Evolutionary conservation across 208 protist species (phyloP), one percentile per base, ranked within the genome.

Genomic region (Leishmania gerbilli): DNA sequence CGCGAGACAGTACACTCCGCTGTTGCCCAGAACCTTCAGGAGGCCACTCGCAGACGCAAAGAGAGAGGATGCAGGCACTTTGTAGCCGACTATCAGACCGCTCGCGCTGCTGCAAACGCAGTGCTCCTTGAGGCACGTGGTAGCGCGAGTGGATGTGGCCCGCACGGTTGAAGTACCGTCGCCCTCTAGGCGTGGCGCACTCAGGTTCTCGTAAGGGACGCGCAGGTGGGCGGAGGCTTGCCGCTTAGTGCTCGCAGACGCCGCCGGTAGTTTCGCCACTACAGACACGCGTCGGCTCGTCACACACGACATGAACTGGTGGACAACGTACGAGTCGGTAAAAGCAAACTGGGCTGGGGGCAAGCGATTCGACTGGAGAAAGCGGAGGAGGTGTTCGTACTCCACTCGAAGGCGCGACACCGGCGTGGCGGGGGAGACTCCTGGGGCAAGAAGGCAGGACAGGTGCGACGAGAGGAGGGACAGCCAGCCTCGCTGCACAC

Each of bases 401-500:
- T 85, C 85, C 19, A 27, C 74, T 13, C 75, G 74, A 64, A 82
- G 51, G 27, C 24, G 45, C 37, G 55, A 77, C 37, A 60, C 3
- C 53, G n/a, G 69, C 64, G 65, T n/a, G 13, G 21, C 37, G 2
- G 27, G 13, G 3, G 67, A 27, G 17, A 6, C n/a, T 31, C 31
- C 31, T 37, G 40, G 34, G 8, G 51, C 45, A 15, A 42, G 56
- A 13, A 56, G 34, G 17, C 58, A 27, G 15, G 19, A 40, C 47
- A 85, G 42, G 24, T 81, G 64, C 8, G 71, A 64, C 34, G 69
- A 45, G 31, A 88, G 78, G 47, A 80, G 31, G 5, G 19, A 31
- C 55, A 83, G 49, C 74, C 80, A 85, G 17, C 81, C 79, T 45
- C 79, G 74, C n/a, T 82, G 85, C 37, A 83, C 47, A 45, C 81